Conservation (phyloP, 2,329 filamentous ascomycete species). For the Pestalotiopsis sp. region DNA sequence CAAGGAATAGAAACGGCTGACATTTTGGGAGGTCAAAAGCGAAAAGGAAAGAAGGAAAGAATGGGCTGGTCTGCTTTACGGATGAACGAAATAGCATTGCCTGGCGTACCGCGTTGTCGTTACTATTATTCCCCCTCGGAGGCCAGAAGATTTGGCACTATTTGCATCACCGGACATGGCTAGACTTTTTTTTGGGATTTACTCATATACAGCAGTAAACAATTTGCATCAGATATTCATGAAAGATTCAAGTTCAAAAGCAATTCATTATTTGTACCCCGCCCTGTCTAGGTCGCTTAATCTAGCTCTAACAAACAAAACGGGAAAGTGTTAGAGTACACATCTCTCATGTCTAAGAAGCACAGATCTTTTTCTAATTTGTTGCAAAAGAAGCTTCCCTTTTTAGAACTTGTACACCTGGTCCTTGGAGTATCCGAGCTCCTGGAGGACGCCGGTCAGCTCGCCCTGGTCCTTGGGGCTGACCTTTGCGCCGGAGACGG, state of each 20-base stretch:
- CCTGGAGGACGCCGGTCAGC: constrained; percentile 77
- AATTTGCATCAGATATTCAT: background rate
- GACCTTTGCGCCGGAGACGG: constrained; percentile 85
- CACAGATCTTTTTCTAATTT: too few species aligned
- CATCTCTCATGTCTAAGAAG: background rate
- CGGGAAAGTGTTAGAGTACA: background rate
- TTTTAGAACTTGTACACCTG: constrained; percentile 93
- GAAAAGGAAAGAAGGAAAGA: background rate
- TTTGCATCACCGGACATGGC: background rate
- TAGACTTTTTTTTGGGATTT: background rate
- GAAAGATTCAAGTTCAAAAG: background rate
- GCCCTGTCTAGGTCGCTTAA: constrained; percentile 15
- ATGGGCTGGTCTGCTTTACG: background rate
- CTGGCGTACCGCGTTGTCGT: background rate
- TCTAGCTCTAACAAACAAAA: constrained; percentile 16
- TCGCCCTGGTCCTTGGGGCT: constrained; percentile 95
- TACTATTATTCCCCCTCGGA: background rate
- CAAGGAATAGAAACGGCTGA: background rate
- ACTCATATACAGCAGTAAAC: background rate
- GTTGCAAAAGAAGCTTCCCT: background rate
- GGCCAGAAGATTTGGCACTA: background rate
- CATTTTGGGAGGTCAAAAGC: background rate
- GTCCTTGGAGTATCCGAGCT: constrained; percentile 81
- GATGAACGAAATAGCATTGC: background rate
- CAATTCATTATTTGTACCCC: constrained; percentile 1